A percentile compares a stretch with the other conserved stretches of the same genome.
Evolutionary conservation across 2,329 filamentous ascomycete species (phyloP).

Genomic region (Elsinoe arachidis): DNA sequence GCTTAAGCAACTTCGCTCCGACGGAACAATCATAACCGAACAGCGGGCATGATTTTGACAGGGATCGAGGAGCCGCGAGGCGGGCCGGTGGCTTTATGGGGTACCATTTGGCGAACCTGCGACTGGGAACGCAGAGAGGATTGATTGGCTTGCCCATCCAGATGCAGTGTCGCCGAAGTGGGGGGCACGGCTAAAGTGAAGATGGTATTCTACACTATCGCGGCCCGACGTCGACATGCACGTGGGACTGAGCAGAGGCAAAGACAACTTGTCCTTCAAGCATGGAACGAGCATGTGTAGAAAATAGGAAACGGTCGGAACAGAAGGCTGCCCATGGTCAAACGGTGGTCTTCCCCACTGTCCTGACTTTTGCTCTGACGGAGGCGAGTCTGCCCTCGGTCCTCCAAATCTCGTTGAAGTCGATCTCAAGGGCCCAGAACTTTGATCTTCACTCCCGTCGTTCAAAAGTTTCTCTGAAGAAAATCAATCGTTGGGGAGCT

Average conservation of each 20-base stretch:
- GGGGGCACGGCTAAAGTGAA: neutral
- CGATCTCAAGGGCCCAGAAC: conserved; percentile 11
- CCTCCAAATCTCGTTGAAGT: conserved; percentile 11
- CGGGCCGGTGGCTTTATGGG: neutral
- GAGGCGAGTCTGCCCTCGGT: neutral
- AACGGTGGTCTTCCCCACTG: neutral
- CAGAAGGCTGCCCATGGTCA: conserved; percentile 1
- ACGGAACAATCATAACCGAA: neutral
- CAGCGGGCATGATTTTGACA: neutral
- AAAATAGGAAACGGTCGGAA: neutral
- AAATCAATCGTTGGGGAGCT: neutral
- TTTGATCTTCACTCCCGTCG: conserved; percentile 3
- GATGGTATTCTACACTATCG: neutral
- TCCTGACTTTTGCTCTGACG: neutral
- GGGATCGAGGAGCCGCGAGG: neutral
- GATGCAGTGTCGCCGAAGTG: neutral
- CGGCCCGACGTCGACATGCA: too few species aligned
- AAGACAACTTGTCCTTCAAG: too few species aligned
- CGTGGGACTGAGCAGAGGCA: too few species aligned
- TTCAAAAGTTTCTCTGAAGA: neutral
- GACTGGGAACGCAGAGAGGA: neutral
- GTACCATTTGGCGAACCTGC: neutral
- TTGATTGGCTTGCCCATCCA: neutral
- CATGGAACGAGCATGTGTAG: neutral
- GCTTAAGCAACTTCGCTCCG: neutral